Conservation (phyloP, 352 stramenopile genomes). For the Phytophthora fragariae region DNA sequence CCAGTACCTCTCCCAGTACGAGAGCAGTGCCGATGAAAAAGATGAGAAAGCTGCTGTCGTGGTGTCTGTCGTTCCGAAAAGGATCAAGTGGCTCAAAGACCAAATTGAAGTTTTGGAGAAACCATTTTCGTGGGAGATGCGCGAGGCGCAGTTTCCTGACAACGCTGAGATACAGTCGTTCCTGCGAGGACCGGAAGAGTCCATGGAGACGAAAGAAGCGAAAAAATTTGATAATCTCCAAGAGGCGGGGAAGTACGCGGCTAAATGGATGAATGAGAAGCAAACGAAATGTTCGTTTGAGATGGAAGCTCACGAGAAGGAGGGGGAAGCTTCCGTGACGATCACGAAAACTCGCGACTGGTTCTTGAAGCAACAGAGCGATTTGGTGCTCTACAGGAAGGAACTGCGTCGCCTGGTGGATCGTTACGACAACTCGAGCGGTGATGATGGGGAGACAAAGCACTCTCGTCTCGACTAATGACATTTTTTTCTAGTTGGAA, state of each 20-base stretch:
- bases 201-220: not conserved
- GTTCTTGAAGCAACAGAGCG: not conserved
- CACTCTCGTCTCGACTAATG: not conserved
- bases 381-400: not conserved
- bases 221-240: not conserved
- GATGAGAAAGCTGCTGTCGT: not conserved
- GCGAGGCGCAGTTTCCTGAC: not conserved
- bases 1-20: not conserved
- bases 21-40: not conserved
- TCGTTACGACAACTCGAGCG: not conserved
- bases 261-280: not conserved
- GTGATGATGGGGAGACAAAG: not conserved
- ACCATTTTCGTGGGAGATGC: not conserved
- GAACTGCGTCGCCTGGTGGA: not conserved
- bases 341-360: not conserved
- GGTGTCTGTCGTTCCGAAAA: not conserved
- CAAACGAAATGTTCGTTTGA: not conserved
- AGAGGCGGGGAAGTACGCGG: not conserved
- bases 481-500: not conserved
- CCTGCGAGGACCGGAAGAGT: not conserved
- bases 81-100: not conserved
- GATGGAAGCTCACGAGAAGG: not conserved
- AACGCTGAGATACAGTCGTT: not conserved
- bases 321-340: not conserved
- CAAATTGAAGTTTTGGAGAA: not conserved